phyloP scores from a whole-genome alignment of 139 green algal genomes.

The Raphidocelis subcapitata region DNA sequence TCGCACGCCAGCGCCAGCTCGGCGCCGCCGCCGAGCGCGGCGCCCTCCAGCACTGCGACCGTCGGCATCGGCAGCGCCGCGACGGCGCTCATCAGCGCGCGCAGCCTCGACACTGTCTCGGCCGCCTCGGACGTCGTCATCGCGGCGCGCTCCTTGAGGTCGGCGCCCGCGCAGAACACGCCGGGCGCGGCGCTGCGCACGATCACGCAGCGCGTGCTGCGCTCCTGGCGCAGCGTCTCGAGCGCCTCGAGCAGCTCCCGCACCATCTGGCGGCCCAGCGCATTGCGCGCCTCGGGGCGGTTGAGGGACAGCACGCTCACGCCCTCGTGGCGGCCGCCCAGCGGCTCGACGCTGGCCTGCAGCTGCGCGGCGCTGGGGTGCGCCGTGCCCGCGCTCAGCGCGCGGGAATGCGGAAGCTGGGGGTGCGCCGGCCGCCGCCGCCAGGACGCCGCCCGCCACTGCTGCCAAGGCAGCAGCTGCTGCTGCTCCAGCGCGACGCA shows the following conservation, averaged over 20 bases:
- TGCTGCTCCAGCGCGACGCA: too few relatives aligned
- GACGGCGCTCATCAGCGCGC: constrained; percentile 59
- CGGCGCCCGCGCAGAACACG: constrained; percentile 77
- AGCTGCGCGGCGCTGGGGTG: constrained; percentile 8
- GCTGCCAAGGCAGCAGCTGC: too few relatives aligned
- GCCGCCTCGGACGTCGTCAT: constrained; percentile 73
- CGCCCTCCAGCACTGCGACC: constrained; percentile 62
- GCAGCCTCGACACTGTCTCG: constrained; percentile 69
- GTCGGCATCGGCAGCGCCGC: constrained; percentile 71
- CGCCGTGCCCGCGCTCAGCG: neutral
- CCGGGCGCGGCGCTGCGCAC: constrained; percentile 55
- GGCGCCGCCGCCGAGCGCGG: constrained; percentile 76
- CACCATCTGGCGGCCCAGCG: constrained; percentile 72
- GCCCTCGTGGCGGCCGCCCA: constrained; percentile 54
- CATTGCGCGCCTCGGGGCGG: constrained; percentile 65
- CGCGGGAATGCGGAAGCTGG: neutral
- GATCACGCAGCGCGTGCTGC: constrained; percentile 68
- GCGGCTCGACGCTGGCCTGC: constrained; percentile 58
- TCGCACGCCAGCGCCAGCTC: constrained; percentile 88
- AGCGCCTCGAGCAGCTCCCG: constrained; percentile 64
- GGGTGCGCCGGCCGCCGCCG: too few relatives aligned
- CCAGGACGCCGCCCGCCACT: neutral
- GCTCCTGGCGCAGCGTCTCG: constrained; percentile 56
- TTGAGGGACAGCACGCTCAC: constrained; percentile 65
- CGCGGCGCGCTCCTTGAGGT: constrained; percentile 64